Evolutionary conservation across 1,139 yeast genomes (phyloP).

Genomic region (Arxiozyma telluris): DNA sequence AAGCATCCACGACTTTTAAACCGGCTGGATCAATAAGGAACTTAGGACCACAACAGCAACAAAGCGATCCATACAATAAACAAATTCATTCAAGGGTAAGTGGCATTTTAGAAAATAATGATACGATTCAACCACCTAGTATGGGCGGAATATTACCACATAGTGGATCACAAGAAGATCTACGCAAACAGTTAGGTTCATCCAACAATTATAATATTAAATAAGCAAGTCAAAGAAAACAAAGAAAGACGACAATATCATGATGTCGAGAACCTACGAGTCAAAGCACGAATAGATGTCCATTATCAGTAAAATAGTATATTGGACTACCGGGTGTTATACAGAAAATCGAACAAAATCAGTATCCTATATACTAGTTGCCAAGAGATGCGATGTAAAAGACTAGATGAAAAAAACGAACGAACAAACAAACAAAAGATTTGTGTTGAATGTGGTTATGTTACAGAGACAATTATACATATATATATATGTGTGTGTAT

Average conservation of each 20-base stretch:
- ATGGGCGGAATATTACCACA: slow-evolving; percentile 29
- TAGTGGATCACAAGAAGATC: slow-evolving; percentile 33
- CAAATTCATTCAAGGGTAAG: slow-evolving; percentile 19
- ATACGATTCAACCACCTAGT: slow-evolving; percentile 23
- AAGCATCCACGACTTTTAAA: slow-evolving; percentile 44
- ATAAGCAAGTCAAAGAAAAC: slow-evolving; percentile 3
- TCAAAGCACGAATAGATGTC: background rate
- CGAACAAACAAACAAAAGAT: no score
- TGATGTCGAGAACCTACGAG: background rate
- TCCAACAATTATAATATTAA: slow-evolving; percentile 27
- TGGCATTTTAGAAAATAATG: slow-evolving; percentile 22
- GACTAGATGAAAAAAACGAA: no score
- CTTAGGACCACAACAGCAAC: slow-evolving; percentile 19
- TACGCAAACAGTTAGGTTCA: slow-evolving; percentile 34
- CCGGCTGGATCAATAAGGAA: slow-evolving; percentile 54
- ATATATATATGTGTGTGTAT: background rate
- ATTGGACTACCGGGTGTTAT: background rate
- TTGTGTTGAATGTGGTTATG: background rate
- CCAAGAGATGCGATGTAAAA: background rate
- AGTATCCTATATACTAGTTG: no score
- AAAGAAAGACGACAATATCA: background rate
- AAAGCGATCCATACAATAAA: slow-evolving; percentile 10
- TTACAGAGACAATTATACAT: background rate
- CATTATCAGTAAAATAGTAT: no score
- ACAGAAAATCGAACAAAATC: no score